A percentile compares a stretch with the other conserved stretches of the same genome.
Conservation (phyloP, 2,329 filamentous ascomycete genomes). For the Apiospora saccharicola region DNA sequence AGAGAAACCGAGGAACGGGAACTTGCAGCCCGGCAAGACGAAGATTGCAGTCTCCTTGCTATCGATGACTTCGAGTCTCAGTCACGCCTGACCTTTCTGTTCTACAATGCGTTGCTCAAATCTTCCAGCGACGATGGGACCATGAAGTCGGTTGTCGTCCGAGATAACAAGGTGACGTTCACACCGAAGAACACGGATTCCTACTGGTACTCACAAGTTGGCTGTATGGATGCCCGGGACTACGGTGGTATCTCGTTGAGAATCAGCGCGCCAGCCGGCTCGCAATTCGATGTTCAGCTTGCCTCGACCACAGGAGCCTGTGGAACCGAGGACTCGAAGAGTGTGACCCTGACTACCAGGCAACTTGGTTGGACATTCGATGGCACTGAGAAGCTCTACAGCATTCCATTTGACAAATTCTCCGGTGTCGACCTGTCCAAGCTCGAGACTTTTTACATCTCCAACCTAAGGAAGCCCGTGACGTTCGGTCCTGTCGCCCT, state of each 20-base stretch:
- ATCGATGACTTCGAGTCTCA: slow-evolving; percentile 69
- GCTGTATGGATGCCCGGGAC: slow-evolving; percentile 57
- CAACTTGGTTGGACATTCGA: slow-evolving; percentile 67
- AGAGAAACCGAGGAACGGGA: neutral
- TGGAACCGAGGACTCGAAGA: slow-evolving; percentile 44
- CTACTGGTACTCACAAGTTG: slow-evolving; percentile 66
- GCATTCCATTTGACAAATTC: slow-evolving; percentile 62
- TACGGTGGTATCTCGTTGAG: slow-evolving; percentile 64
- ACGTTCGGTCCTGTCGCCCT: slow-evolving; percentile 64
- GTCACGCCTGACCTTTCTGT: slow-evolving; percentile 66
- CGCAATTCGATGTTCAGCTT: slow-evolving; percentile 59
- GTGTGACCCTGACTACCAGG: slow-evolving; percentile 49
- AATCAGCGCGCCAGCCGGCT: slow-evolving; percentile 60
- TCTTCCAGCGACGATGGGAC: slow-evolving; percentile 63
- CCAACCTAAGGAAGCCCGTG: slow-evolving; percentile 53
- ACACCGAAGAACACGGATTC: slow-evolving; percentile 56
- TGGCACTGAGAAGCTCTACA: slow-evolving; percentile 66
- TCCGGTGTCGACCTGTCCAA: slow-evolving; percentile 57
- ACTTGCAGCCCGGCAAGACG: neutral
- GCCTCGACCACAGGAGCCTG: slow-evolving; percentile 53
- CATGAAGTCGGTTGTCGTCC: slow-evolving; percentile 62
- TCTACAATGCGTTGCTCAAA: slow-evolving; percentile 64
- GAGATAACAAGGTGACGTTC: slow-evolving; percentile 58
- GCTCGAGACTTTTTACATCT: slow-evolving; percentile 59
- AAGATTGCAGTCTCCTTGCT: slow-evolving; percentile 40